These are phyloP conservation scores for Ailanthus altissimus DNA, from an alignment of 345 rosid species.

Conservation along the genomic window DNA sequence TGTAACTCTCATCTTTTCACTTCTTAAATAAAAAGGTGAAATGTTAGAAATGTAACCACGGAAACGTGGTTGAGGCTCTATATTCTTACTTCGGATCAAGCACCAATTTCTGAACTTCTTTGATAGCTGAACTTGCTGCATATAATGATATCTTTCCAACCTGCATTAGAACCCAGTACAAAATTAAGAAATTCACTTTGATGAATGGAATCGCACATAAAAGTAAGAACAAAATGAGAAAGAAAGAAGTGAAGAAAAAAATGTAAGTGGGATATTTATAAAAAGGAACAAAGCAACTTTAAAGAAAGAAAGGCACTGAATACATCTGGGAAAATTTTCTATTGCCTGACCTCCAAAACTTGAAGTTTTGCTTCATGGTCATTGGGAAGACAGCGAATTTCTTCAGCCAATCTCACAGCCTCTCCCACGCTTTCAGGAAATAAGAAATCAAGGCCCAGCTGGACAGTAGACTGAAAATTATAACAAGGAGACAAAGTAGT, in stretches of 20 bases:
- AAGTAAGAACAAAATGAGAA: background rate
- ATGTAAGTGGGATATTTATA: background rate
- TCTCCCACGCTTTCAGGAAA: conserved; percentile 90
- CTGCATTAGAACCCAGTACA: conserved; percentile 45
- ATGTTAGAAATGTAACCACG: background rate
- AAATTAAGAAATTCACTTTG: conserved; percentile 17
- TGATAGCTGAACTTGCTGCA: conserved; percentile 96
- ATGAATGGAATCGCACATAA: background rate
- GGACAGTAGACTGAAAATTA: conserved; percentile 79
- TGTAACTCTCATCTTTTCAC: background rate
- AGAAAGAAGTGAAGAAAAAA: background rate
- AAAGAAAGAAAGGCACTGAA: conserved; percentile 23
- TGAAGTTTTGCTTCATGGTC: conserved; percentile 88
- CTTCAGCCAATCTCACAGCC: conserved; percentile 75
- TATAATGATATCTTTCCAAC: conserved; percentile 86
- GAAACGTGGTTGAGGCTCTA: background rate
- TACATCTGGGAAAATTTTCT: conserved; percentile 20
- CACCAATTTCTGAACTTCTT: conserved; percentile 91
- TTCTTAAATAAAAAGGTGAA: background rate
- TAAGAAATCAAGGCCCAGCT: conserved; percentile 86
- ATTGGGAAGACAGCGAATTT: conserved; percentile 80
- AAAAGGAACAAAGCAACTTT: background rate
- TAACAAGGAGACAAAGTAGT: conserved; percentile 10
- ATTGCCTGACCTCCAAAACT: conserved; percentile 68
- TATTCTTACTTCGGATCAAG: conserved; percentile 86